Evolutionary conservation across 1,139 yeast species (phyloP).

Genomic region (Lodderomyces theae): DNA sequence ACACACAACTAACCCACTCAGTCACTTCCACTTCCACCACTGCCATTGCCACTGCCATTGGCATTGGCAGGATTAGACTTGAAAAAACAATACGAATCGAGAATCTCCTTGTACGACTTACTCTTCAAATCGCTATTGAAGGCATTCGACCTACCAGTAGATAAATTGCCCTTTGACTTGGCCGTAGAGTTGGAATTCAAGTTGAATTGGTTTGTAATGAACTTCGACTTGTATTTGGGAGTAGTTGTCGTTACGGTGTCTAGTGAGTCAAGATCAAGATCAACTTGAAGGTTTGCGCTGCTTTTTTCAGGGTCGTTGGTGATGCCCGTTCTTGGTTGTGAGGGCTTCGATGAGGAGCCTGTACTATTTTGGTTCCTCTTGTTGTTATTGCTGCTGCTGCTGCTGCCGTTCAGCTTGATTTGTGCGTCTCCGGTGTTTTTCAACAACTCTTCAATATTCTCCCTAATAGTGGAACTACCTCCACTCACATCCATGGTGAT

Average conservation of each 20-base stretch:
- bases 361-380: too few species aligned
- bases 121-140: constrained; percentile 39
- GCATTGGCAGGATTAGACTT: constrained; percentile 7
- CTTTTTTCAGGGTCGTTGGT: background rate
- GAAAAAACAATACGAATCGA: constrained; percentile 72
- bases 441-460: constrained; percentile 5
- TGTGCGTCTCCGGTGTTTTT: constrained; percentile 9
- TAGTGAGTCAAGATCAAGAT: constrained; percentile 3
- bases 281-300: background rate
- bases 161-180: background rate
- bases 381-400: background rate
- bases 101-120: constrained; percentile 61
- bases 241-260: constrained; percentile 6
- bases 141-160: constrained; percentile 1
- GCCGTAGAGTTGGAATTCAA: constrained; percentile 10
- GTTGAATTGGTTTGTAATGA: constrained; percentile 10
- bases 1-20: too few species aligned
- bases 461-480: background rate
- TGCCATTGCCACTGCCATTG: background rate
- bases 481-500: constrained; percentile 13
- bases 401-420: constrained; percentile 5
- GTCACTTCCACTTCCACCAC: background rate
- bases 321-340: background rate
- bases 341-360: constrained; percentile 3
- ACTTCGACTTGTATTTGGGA: constrained; percentile 12